A percentile compares a stretch with the other conserved stretches of the same genome.
Evolutionary conservation across 345 rosid species (phyloP).

Genomic region (Eutrema heterophyllum): DNA sequence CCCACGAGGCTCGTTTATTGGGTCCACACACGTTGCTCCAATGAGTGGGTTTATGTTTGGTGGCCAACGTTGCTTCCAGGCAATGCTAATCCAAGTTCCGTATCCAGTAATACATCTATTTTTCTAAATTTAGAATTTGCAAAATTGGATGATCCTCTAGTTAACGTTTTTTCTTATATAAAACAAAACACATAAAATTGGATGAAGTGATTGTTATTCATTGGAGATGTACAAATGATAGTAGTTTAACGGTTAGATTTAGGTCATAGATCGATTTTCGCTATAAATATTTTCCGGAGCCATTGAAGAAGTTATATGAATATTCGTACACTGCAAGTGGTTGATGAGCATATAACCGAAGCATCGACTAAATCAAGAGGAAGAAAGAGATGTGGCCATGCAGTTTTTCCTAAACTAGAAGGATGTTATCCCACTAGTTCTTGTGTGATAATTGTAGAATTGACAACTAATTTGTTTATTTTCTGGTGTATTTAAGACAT

Average conservation of each 20-base stretch:
- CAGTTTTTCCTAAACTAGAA: too few relatives aligned
- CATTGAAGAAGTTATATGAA: not conserved
- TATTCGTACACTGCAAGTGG: too few relatives aligned
- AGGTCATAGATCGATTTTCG: not conserved
- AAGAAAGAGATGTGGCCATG: too few relatives aligned
- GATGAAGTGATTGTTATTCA: not conserved
- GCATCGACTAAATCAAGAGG: too few relatives aligned
- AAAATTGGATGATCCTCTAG: not conserved
- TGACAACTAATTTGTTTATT: too few relatives aligned
- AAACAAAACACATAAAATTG: not conserved
- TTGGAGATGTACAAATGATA: not conserved
- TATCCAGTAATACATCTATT: not conserved
- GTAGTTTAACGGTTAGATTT: not conserved
- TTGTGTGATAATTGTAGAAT: too few relatives aligned
- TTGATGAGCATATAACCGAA: too few relatives aligned
- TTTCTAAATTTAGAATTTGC: not conserved
- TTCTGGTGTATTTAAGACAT: too few relatives aligned
- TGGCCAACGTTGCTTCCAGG: constrained; percentile 30
- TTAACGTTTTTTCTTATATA: not conserved
- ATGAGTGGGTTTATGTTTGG: constrained; percentile 24
- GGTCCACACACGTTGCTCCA: constrained; percentile 28
- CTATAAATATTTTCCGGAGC: not conserved
- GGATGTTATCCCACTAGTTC: too few relatives aligned
- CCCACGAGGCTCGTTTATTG: constrained; percentile 14
- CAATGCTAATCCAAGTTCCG: constrained; percentile 18